A percentile compares a stretch with the other conserved stretches of the same genome.
phyloP scores from a whole-genome alignment of 306 rosid species.

The Gleditsia sinensis region DNA sequence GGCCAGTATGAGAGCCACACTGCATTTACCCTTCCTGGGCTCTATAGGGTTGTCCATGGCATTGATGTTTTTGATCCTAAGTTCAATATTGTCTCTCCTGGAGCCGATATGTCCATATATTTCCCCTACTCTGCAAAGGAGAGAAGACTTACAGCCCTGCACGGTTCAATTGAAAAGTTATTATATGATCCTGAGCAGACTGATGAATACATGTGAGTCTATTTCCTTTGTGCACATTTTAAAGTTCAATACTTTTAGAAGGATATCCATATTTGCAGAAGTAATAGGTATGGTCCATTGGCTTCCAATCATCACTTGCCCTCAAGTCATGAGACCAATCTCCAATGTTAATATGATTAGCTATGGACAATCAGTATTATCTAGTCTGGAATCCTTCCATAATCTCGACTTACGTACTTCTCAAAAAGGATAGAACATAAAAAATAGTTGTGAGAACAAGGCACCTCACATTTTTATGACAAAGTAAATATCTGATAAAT shows the following conservation, averaged over 20 bases:
- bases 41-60: constrained; percentile 68
- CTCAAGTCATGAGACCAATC: neutral
- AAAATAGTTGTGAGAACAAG: neutral
- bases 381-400: too few relatives aligned
- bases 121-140: constrained; percentile 56
- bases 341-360: neutral
- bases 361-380: too few relatives aligned
- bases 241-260: neutral
- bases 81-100: constrained; percentile 86
- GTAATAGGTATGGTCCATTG: neutral
- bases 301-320: neutral
- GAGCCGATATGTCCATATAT: constrained; percentile 61
- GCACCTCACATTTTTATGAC: neutral
- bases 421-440: neutral
- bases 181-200: constrained; percentile 56
- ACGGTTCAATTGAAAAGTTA: constrained; percentile 55
- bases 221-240: neutral
- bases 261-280: neutral
- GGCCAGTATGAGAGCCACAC: constrained; percentile 94
- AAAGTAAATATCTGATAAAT: neutral
- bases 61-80: constrained; percentile 73
- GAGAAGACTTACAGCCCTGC: constrained; percentile 63
- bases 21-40: constrained; percentile 65
- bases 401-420: neutral
- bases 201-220: constrained; percentile 56